phyloP scores from a whole-genome alignment of 2,329 filamentous ascomycete genomes.

The Alternaria triticimaculans region DNA sequence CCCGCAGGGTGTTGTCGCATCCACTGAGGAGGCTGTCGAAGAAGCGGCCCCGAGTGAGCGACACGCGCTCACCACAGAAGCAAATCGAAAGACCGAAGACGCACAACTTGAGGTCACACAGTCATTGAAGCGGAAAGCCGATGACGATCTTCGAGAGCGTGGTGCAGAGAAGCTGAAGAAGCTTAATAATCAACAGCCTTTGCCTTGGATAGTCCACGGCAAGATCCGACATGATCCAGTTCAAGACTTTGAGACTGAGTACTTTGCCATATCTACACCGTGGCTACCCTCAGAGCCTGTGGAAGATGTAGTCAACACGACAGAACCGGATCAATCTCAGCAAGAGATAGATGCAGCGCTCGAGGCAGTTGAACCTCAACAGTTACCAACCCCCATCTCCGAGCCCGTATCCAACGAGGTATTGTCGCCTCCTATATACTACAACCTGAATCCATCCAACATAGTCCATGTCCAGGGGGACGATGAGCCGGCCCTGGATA shows the following conservation, averaged over 20 bases:
- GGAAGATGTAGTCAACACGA: fast-evolving
- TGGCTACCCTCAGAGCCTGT: background rate
- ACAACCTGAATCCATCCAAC: background rate
- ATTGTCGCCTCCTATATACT: background rate
- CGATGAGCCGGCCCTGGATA: background rate
- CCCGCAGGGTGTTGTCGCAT: background rate
- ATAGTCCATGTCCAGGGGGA: background rate
- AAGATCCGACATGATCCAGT: background rate
- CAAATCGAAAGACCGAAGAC: fast-evolving
- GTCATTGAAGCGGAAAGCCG: background rate
- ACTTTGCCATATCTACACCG: background rate
- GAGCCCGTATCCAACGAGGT: background rate
- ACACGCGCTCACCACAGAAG: background rate
- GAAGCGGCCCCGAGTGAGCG: background rate
- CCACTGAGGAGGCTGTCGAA: background rate
- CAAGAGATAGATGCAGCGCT: background rate
- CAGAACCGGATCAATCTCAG: background rate
- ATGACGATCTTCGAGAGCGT: background rate
- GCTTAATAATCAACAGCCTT: background rate
- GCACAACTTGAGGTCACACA: fast-evolving
- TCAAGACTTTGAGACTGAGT: background rate
- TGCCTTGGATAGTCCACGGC: background rate
- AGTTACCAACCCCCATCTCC: background rate
- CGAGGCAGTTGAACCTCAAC: background rate
- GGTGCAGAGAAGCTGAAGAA: background rate